These are phyloP conservation scores for Cyclostephanos invisitatus DNA, from an alignment of 108 stramenopile genomes.

Conservation along the genomic window DNA sequence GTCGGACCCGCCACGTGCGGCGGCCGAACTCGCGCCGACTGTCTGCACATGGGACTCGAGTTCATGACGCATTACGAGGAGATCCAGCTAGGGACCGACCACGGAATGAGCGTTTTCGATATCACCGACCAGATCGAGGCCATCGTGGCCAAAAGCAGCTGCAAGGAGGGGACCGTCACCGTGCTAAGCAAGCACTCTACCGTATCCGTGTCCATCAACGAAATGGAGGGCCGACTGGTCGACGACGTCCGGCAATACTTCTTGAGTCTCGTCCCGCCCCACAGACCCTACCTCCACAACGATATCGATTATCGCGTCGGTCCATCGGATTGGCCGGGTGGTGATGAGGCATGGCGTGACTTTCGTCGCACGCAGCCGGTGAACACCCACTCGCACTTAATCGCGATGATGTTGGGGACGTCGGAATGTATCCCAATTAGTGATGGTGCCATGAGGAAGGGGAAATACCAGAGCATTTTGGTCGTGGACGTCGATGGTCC, in stretches of 20 bases:
- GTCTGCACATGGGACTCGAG: neutral
- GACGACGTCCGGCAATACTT: slow-evolving; percentile 32
- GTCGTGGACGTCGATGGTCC: slow-evolving; percentile 34
- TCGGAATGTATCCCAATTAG: slow-evolving; percentile 39
- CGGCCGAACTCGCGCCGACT: neutral
- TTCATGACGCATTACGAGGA: slow-evolving; percentile 26
- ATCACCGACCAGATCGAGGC: slow-evolving; percentile 12
- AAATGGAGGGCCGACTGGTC: slow-evolving; percentile 28
- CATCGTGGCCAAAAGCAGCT: slow-evolving; percentile 1
- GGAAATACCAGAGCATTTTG: slow-evolving; percentile 42
- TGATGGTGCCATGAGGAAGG: slow-evolving; percentile 31
- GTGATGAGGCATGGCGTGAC: slow-evolving; percentile 40
- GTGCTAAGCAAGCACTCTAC: slow-evolving; percentile 29
- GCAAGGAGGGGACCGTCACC: slow-evolving; percentile 24
- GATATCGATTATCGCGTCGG: slow-evolving; percentile 42
- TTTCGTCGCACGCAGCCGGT: slow-evolving; percentile 32
- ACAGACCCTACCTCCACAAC: slow-evolving; percentile 38
- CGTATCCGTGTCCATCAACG: slow-evolving; percentile 21
- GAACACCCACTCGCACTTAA: slow-evolving; percentile 15
- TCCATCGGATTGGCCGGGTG: slow-evolving; percentile 34
- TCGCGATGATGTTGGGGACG: slow-evolving; percentile 41
- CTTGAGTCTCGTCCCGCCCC: slow-evolving; percentile 23
- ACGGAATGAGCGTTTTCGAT: slow-evolving; percentile 16
- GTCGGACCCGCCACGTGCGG: neutral
- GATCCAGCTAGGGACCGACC: slow-evolving; percentile 14